These are phyloP conservation scores for Hymenoscyphus fructigenus DNA, from an alignment of 2,329 filamentous ascomycete genomes.

Conservation along the genomic window DNA sequence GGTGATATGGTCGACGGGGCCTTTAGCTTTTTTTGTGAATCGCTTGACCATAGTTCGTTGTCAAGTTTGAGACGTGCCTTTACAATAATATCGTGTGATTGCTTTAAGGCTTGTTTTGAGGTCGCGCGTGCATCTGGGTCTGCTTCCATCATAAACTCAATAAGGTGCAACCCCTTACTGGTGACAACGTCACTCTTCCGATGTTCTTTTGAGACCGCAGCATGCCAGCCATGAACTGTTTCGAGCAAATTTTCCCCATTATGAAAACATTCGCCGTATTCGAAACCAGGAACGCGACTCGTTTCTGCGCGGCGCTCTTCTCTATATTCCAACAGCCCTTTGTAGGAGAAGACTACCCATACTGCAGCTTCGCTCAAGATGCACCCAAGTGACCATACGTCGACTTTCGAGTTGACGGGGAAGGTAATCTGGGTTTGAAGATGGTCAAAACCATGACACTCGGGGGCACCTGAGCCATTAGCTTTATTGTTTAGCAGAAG, in stretches of 20 bases:
- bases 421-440: background rate
- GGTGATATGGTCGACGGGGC: no score
- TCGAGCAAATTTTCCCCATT: background rate
- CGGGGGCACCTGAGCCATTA: conserved; percentile 30
- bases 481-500: background rate
- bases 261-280: background rate
- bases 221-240: background rate
- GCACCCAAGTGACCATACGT: conserved; percentile 35
- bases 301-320: background rate
- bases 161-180: no score
- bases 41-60: no score
- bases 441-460: conserved; percentile 24
- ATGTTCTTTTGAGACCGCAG: background rate
- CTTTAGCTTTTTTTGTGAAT: no score
- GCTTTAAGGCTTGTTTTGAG: no score
- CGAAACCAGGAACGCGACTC: background rate
- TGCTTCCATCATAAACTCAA: no score
- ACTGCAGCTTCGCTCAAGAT: conserved; percentile 29
- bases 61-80: no score
- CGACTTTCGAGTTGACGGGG: conserved; percentile 13
- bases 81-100: no score
- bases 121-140: no score
- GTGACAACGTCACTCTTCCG: background rate
- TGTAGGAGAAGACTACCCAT: conserved; percentile 23
- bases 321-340: background rate